phyloP scores from a whole-genome alignment of 2,329 filamentous ascomycete genomes.

The Diaporthe eres region DNA sequence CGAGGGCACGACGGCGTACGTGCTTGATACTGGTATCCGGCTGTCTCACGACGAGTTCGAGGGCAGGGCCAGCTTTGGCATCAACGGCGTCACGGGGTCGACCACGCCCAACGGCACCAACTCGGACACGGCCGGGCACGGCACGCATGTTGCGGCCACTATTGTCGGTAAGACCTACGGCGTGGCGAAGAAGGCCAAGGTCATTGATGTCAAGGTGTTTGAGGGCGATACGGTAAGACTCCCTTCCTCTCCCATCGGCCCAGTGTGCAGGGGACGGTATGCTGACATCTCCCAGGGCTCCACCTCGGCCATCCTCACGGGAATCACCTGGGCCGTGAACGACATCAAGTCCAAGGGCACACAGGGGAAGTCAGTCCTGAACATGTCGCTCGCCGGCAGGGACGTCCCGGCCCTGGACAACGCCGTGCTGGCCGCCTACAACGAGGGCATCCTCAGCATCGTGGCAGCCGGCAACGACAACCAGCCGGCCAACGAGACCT shows the following conservation, averaged over 20 bases:
- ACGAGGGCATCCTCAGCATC: constrained; percentile 54
- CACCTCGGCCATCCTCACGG: constrained; percentile 42
- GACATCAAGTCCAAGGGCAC: constrained; percentile 42
- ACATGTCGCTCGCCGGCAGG: not conserved
- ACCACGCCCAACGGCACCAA: constrained; percentile 28
- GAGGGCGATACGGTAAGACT: constrained; percentile 19
- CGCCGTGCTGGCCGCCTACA: constrained; percentile 46
- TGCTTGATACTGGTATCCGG: constrained; percentile 61
- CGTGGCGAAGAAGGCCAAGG: constrained; percentile 49
- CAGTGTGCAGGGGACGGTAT: not conserved
- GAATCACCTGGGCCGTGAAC: constrained; percentile 45
- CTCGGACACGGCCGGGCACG: constrained; percentile 50
- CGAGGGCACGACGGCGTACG: constrained; percentile 53
- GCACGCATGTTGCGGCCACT: constrained; percentile 52
- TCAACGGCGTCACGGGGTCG: constrained; percentile 45
- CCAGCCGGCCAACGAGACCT: constrained; percentile 50
- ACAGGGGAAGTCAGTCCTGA: not conserved
- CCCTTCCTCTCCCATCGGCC: not conserved
- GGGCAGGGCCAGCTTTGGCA: constrained; percentile 48
- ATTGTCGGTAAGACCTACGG: constrained; percentile 50
- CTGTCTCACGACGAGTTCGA: constrained; percentile 52
- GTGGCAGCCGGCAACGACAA: constrained; percentile 58
- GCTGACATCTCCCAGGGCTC: not conserved
- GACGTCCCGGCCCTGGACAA: not conserved
- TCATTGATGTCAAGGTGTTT: constrained; percentile 53